Evolutionary conservation across 345 rosid genomes (phyloP).

Genomic region (Microthlaspi erraticum): DNA sequence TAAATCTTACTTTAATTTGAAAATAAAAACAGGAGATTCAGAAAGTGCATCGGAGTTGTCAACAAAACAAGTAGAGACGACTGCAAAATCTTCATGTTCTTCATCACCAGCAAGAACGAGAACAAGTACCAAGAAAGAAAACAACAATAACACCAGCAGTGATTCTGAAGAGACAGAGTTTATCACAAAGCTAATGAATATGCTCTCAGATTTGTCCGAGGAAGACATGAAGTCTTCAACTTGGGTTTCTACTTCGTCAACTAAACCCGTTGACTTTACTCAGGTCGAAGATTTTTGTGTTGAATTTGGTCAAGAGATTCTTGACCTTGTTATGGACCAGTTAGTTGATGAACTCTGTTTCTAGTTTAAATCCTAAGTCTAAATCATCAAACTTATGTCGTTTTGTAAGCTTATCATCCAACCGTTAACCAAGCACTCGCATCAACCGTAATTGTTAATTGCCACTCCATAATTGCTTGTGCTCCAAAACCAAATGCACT

Average conservation of each 20-base stretch:
- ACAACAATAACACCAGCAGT: conserved; percentile 7
- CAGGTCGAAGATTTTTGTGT: conserved; percentile 54
- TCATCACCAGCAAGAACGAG: conserved; percentile 38
- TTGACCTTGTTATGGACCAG: conserved; percentile 54
- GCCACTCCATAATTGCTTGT: neutral
- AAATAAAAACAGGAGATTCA: conserved; percentile 42
- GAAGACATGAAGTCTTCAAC: conserved; percentile 52
- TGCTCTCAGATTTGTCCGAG: conserved; percentile 53
- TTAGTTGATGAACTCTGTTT: conserved; percentile 54
- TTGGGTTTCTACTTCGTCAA: conserved; percentile 48
- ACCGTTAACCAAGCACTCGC: conserved; percentile 6
- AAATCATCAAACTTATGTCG: conserved; percentile 8
- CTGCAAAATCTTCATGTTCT: conserved; percentile 37
- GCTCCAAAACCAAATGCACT: neutral
- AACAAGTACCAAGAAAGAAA: conserved; percentile 41
- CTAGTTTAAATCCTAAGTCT: neutral
- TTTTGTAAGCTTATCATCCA: conserved; percentile 16
- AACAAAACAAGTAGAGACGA: conserved; percentile 37
- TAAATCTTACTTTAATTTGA: conserved; percentile 43
- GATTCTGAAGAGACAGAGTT: conserved; percentile 40
- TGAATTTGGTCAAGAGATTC: conserved; percentile 58
- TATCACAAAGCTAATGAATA: conserved; percentile 46
- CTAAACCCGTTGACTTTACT: conserved; percentile 42
- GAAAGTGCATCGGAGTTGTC: conserved; percentile 46
- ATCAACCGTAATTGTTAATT: neutral